Conservation (phyloP, 495 filamentous ascomycete species). For the Tricharina praecox region DNA sequence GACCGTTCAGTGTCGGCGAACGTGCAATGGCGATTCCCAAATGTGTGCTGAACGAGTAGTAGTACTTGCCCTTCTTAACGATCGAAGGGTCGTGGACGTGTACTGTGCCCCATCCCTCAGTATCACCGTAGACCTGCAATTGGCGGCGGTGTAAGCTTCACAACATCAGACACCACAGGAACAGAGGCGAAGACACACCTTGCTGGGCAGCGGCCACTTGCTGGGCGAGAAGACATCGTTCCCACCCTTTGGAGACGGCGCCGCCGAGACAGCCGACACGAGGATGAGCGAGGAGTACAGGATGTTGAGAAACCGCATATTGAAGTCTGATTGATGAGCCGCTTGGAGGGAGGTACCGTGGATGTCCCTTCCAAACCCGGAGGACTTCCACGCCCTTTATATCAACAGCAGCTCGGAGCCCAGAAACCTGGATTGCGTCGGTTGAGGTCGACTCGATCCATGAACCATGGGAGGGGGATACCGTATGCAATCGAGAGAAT, state of each 20-base stretch:
- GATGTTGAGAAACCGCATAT: neutral
- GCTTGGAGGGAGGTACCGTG: no score
- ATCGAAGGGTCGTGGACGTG: slow-evolving; percentile 13
- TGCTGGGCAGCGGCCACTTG: slow-evolving; percentile 10
- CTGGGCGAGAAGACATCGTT: slow-evolving; percentile 6
- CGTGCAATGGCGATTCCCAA: slow-evolving; percentile 5
- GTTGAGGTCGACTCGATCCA: no score
- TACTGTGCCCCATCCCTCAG: slow-evolving; percentile 9
- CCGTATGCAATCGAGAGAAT: no score
- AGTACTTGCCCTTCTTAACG: slow-evolving; percentile 5
- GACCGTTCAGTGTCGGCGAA: slow-evolving; percentile 27
- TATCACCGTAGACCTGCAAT: slow-evolving; percentile 12
- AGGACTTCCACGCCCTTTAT: no score
- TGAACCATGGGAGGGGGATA: no score
- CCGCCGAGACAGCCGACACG: slow-evolving; percentile 4
- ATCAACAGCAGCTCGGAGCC: no score
- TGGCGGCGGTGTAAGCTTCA: neutral
- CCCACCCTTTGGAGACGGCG: neutral
- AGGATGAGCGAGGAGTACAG: slow-evolving; percentile 4
- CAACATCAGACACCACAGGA: no score
- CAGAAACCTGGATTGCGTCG: no score
- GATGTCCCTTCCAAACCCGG: no score
- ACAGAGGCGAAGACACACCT: no score
- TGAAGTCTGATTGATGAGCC: no score
- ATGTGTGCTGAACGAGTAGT: slow-evolving; percentile 11